phyloP scores from a whole-genome alignment of 1,284 basidiomycete genomes.

The Cutaneotrichosporon curvatum region DNA sequence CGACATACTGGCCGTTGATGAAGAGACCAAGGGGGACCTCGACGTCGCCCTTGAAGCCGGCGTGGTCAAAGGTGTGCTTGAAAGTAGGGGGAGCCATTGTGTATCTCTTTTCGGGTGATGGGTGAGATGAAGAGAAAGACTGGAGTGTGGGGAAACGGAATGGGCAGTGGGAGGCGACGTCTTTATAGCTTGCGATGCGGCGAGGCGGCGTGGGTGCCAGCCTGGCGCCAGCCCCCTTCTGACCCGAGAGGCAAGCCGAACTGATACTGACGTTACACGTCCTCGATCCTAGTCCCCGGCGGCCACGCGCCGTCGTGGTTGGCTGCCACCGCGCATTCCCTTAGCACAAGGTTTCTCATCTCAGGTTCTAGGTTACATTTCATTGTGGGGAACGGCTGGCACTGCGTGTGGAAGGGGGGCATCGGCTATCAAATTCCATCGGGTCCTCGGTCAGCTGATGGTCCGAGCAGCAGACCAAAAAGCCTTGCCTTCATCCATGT shows the following conservation, averaged over 20 bases:
- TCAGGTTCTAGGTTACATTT: not conserved
- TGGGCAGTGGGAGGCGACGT: not conserved
- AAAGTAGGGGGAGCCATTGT: conserved; percentile 40
- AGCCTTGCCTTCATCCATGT: too few relatives aligned
- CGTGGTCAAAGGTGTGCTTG: conserved; percentile 58
- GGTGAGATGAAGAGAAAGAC: conserved; percentile 2
- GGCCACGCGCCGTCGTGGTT: too few relatives aligned
- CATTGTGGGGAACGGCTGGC: not conserved
- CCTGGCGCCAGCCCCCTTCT: too few relatives aligned
- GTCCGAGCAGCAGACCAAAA: too few relatives aligned
- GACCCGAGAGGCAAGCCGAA: too few relatives aligned
- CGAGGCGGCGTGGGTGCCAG: too few relatives aligned
- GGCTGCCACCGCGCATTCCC: too few relatives aligned
- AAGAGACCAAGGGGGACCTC: conserved; percentile 66
- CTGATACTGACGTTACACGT: too few relatives aligned
- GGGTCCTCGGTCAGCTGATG: conserved; percentile 6
- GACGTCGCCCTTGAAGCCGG: conserved; percentile 61
- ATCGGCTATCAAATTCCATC: conserved; percentile 8
- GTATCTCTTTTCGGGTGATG: not conserved
- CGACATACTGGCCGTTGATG: conserved; percentile 72
- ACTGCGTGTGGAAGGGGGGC: not conserved
- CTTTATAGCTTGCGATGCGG: conserved; percentile 14
- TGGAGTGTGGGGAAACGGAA: not conserved
- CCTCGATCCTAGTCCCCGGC: too few relatives aligned
- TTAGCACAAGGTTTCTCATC: too few relatives aligned